Evolutionary conservation across 352 stramenopile species (phyloP).

Genomic region (Pythium diclinum): DNA sequence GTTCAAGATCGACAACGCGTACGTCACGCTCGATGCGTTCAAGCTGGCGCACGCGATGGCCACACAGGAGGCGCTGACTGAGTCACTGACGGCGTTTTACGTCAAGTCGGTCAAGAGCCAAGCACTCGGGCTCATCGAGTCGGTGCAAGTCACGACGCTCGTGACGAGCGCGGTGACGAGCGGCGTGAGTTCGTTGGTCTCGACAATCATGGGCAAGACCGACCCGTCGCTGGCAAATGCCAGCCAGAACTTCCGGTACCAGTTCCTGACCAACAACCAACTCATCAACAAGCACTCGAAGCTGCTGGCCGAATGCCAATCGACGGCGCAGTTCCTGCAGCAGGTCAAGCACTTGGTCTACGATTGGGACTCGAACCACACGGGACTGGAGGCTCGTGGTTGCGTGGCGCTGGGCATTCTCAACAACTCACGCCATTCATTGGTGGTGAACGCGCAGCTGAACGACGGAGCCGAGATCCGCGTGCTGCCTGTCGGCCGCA

Average conservation of each 20-base stretch:
- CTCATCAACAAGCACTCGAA: conserved; percentile 72
- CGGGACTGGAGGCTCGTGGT: conserved; percentile 65
- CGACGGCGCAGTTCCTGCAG: conserved; percentile 49
- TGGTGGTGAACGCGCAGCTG: conserved; percentile 64
- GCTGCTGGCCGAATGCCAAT: conserved; percentile 43
- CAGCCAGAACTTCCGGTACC: conserved; percentile 51
- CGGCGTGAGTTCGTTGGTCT: conserved; percentile 74
- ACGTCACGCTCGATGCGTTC: conserved; percentile 68
- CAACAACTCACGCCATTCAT: conserved; percentile 76
- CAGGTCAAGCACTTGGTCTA: conserved; percentile 77
- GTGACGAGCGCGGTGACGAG: conserved; percentile 80
- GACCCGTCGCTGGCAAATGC: conserved; percentile 47
- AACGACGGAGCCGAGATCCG: conserved; percentile 75
- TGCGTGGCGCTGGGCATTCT: conserved; percentile 72
- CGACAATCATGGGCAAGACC: conserved; percentile 76
- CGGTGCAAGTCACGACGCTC: conserved; percentile 81
- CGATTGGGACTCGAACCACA: conserved; percentile 86
- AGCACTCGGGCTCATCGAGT: conserved; percentile 77
- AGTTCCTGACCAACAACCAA: conserved; percentile 73
- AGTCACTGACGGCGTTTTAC: conserved; percentile 68
- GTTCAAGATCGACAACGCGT: conserved; percentile 85
- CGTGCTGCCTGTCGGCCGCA: conserved; percentile 57
- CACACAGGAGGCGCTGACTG: conserved; percentile 70
- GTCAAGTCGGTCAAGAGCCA: conserved; percentile 81
- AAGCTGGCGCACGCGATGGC: conserved; percentile 62